Base-by-base conservation (phyloP, 208 protist species). In the Acanthamoeba lenticulata region DNA sequence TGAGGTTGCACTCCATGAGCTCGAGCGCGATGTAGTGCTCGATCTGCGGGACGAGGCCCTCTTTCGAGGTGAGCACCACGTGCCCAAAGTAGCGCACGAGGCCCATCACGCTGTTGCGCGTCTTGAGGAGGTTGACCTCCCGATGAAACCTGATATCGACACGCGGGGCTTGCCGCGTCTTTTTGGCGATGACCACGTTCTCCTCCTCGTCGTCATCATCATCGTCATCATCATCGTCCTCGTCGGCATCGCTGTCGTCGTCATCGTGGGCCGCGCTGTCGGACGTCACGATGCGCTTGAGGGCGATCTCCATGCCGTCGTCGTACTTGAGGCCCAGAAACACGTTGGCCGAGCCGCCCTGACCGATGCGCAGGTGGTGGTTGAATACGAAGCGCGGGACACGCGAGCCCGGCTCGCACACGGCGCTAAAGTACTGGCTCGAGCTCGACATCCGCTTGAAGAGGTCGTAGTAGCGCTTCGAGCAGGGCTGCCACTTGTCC, bases 1-100 rank as follows among this genome's bases (percentile, higher is more conserved):
- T 83, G 40, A 83, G 74, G 29, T 83, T 52, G 74, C 74, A 83
- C 74, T 83, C 74, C 74, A 83, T 83, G 27, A 83, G 74, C 42
- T 83, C 74, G 74, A 83, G 74, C 24, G 74, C 74, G 42, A 83
- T 83, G 74, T 52, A 83, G 74, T 83, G 74, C 42, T 83, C 74
- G 27, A 83, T 52, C 40, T 52, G 40, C 24, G 74, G 74, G 40
- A 52, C 74, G 74, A 32, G 40, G 42, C 42, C 15, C 13, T 83
- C 74, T 19, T 83, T 40, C 6, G 74, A 83, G 38, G 17, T 13
- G 36, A 83, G 45, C 27, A 83, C 74, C 13, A 83, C 74, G 74
- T 83, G 74, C 2, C 74, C 74, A n/a, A 52, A 83, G 72, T 83
- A 83, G 72, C 72, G 72, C 72, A 83, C 72, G 27, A 83, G 72